Evolutionary conservation across 1,284 basidiomycete genomes (phyloP), one percentile per base, ranked within the genome.

Genomic region (Heterobasidion occidentale): DNA sequence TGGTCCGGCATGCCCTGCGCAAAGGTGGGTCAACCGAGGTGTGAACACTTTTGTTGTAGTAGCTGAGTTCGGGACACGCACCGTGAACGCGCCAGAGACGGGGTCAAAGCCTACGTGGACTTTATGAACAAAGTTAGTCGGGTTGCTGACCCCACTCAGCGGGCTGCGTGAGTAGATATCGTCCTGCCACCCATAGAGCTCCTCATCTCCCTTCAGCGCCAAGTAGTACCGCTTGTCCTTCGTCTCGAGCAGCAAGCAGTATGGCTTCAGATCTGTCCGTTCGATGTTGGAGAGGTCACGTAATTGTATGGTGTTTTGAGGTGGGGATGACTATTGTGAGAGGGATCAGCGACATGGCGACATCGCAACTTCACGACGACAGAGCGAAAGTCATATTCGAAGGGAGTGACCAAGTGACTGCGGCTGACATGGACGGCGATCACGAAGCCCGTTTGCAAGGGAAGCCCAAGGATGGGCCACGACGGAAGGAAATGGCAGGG

Each of bases 21-120:
- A 47, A 46, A 35, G 3, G 14, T 46, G 36, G 36, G 47, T 33
- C 20, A 27, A 27, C 27, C 5, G 27, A 27, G 27, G 36, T 14
- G 42, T 20, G 7, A 20, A 52, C 36, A 45, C 17, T 45, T 33
- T 17, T 19, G 46, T 33, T 19, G 42, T 11, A 27, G n/a, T n/a
- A 27, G 46, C 27, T 48, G n/a, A 11, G 11, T 6, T 33, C 7
- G 7, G 5, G 15, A 53, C 38, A 74, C 84, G 63, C 66, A 91
- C 91, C 7, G 94, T 98, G 70, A 98, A 98, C 7, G 88, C 93
- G 14, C 96, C 95, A 44, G 90, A 90, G 50, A 93, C 79, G 0
- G 94, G 92, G 71, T 99, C 96, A 65, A 97, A 98, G 7, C 95
- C 95, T 59, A 99, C 96, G 70, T 99, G 96, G 2, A 98, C 94